phyloP scores from a whole-genome alignment of 768 basidiomycete genomes.

The Russula griseocarnosa region DNA sequence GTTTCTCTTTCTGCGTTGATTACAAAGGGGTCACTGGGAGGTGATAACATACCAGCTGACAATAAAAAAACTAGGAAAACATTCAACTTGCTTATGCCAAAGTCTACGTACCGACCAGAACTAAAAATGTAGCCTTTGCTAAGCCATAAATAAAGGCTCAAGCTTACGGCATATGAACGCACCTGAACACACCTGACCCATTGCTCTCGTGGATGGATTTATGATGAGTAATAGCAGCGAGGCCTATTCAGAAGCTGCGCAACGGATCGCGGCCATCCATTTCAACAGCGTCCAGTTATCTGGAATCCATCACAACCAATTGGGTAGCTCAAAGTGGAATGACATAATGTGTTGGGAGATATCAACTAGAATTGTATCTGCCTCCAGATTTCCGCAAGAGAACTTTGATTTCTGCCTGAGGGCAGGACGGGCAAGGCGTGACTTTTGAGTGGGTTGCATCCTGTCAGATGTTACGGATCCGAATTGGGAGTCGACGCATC shows the following conservation, averaged over 20 bases:
- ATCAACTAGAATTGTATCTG: not conserved
- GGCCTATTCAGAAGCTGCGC: constrained; percentile 60
- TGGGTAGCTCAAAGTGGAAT: constrained; percentile 30
- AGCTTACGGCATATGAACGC: constrained; percentile 26
- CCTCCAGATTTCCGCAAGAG: constrained; percentile 3
- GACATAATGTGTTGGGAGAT: not conserved
- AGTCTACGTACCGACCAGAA: constrained; percentile 50
- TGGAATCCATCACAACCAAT: constrained; percentile 50
- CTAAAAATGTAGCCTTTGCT: constrained; percentile 60
- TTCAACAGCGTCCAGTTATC: constrained; percentile 55
- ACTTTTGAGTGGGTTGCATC: not conserved
- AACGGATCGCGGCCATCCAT: constrained; percentile 60
- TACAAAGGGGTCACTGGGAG: constrained; percentile 66
- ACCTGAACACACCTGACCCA: constrained; percentile 61
- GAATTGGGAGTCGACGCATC: constrained; percentile 3
- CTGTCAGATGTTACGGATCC: constrained; percentile 14
- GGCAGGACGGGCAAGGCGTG: constrained; percentile 4
- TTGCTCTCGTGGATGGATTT: constrained; percentile 41
- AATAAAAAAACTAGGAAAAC: not conserved
- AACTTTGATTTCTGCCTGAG: not conserved
- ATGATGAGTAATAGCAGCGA: constrained; percentile 57
- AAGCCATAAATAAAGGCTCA: not conserved
- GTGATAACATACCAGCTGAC: constrained; percentile 59
- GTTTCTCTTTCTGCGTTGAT: constrained; percentile 62
- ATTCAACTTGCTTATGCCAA: not conserved